Evolutionary conservation across 306 rosid species (phyloP).

Genomic region (Corylus heterophylla): DNA sequence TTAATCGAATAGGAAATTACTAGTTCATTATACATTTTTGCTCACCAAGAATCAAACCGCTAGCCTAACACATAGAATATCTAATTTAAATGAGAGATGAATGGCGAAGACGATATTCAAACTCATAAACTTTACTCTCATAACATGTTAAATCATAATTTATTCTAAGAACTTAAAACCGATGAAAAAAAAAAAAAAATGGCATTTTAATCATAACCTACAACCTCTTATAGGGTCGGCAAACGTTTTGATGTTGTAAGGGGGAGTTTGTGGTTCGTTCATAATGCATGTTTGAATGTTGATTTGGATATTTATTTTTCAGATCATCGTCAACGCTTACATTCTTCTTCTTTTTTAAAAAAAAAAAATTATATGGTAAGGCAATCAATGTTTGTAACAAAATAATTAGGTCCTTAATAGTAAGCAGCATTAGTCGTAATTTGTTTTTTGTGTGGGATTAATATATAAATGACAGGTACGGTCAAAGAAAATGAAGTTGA

Average conservation of each 20-base stretch:
- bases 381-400: not conserved
- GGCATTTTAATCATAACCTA: not conserved
- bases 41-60: too few relatives aligned
- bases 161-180: not conserved
- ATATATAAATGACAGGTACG: constrained; percentile 22
- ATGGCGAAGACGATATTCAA: too few relatives aligned
- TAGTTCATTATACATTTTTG: too few relatives aligned
- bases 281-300: not conserved
- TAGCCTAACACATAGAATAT: too few relatives aligned
- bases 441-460: constrained; percentile 3
- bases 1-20: too few relatives aligned
- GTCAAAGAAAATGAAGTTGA: constrained; percentile 31
- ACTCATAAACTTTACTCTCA: too few relatives aligned
- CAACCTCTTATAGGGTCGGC: not conserved
- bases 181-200: not conserved
- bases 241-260: not conserved
- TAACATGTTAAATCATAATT: too few relatives aligned
- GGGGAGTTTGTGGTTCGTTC: not conserved
- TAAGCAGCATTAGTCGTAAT: constrained; percentile 24
- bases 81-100: too few relatives aligned
- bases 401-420: constrained; percentile 5
- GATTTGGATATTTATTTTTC: not conserved
- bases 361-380: not conserved
- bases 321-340: not conserved
- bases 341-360: not conserved